Base-by-base conservation (phyloP, 352 stramenopile species). In the Thraustochytrium striatum region DNA sequence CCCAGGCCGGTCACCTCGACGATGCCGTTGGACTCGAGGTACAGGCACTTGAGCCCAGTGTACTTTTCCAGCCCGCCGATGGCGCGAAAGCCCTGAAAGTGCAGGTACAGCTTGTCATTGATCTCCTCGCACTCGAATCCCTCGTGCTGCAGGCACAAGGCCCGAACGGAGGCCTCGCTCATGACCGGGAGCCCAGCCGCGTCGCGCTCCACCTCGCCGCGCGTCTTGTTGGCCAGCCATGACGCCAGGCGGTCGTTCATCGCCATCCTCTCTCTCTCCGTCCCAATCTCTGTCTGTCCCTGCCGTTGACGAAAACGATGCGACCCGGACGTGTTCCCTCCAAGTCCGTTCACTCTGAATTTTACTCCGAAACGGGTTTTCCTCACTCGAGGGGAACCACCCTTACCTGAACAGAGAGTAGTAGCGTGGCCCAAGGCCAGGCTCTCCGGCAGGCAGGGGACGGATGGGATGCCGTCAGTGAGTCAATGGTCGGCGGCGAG, bases 41-140 rank as follows among this genome's bases (percentile, higher is more conserved):
- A 98, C n/a, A 98, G 85, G 52, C 91, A 89, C 82, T 96, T 97
- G 33, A 98, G 86, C 28, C 90, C 93, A 61, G 85, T 91, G 84
- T 98, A 98, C 43, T 88, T 84, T 35, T 96, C 91, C 1, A 98
- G 86, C 28, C 95, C 95, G 73, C 97, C 91, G 65, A 98, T 98
- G 52, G 86, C 85, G 72, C 91, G 89, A 73, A 97, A 98, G 9
- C 93, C 93, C 58, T 94, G 93, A 82, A 97, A 98, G 83, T 98
- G 94, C 9, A 93, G 83, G 58, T 95, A 96, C 55, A 98, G 84
- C 39, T 88, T 96, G 78, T 97, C 93, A 80, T 98, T 98, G 19
- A 98, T 88, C 78, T 93, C 90, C 35, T 92, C 91, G 35, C 92
- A 97, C 83, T 96, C 90, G 82, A 98, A 98, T 47, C 94, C 94